These are phyloP conservation scores for Oryza punctata DNA, from an alignment of 176 grass and related monocot species.

Conservation along the genomic window DNA sequence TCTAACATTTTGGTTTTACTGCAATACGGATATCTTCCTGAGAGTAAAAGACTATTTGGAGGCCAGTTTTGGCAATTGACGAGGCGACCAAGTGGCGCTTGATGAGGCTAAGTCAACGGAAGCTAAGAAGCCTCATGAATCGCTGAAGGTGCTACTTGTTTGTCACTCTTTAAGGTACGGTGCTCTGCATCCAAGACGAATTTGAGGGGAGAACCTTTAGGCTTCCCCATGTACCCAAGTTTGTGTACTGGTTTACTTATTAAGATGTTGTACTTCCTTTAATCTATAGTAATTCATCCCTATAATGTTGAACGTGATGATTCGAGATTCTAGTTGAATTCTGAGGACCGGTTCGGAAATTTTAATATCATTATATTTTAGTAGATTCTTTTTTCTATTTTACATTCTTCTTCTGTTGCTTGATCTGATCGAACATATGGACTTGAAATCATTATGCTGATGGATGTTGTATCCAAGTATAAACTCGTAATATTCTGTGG, in stretches of 20 bases:
- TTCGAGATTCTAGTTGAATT: conserved; percentile 46
- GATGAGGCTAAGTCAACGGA: conserved; percentile 30
- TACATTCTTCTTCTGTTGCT: neutral
- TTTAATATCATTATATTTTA: conserved; percentile 37
- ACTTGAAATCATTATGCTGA: neutral
- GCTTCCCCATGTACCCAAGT: conserved; percentile 51
- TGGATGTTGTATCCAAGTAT: neutral
- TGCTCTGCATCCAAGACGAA: conserved; percentile 34
- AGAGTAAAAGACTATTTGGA: conserved; percentile 47
- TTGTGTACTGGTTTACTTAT: conserved; percentile 56
- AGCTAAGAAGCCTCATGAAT: conserved; percentile 44
- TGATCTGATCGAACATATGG: conserved; percentile 17
- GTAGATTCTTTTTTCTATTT: conserved; percentile 18
- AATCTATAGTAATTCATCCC: conserved; percentile 44
- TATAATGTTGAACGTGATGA: conserved; percentile 43
- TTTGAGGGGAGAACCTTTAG: conserved; percentile 34
- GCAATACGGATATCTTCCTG: conserved; percentile 32
- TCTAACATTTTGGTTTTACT: conserved; percentile 45
- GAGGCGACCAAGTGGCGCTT: conserved; percentile 9
- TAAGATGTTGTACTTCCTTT: conserved; percentile 58
- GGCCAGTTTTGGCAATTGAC: conserved; percentile 26
- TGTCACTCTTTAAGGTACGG: conserved; percentile 40
- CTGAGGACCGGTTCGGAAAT: conserved; percentile 2
- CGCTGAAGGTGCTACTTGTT: conserved; percentile 29
- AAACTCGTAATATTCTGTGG: conserved; percentile 4